Base-by-base conservation (phyloP, 345 rosid species). In the Gossypium ekmanianum region DNA sequence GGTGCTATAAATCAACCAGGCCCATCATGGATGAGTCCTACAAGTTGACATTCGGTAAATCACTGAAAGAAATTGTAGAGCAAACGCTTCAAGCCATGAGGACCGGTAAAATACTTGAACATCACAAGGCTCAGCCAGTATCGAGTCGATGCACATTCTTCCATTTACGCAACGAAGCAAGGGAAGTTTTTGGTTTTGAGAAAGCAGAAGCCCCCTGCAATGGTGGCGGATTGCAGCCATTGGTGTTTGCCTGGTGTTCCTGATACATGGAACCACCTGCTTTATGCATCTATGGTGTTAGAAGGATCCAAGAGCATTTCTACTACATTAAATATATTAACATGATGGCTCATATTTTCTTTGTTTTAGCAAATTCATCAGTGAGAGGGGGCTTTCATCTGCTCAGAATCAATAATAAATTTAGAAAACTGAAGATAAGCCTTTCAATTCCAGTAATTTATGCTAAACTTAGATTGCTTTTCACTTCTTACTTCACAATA, bases 211-310 rank as follows among this genome's bases (percentile, higher is more conserved):
- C 71, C 76, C 16, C 83, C 77, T 4, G 58, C 75, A 51, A 9
- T 51, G 44, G 71, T 62, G 1, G 75, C 82, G 1, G 93, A 89
- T 78, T 89, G 91, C 81, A 85, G 86, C 79, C 93, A 89, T 56
- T 85, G 89, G 91, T 85, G 93, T 48, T 77, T 89, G 76, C 89
- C 93, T 8, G 93, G 91, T 27, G 70, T 89, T 14, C 91, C 91
- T 10, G 93, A 86, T 69, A 82, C 89, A 4, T 89, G 91, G 91
- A 89, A 87, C 69, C 76, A 44, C 39, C 78, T 85, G 3, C 43
- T 87, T 43, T 85, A 87, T 45, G 88, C 84, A 29, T 72, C 82
- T 59, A 69, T 87, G 72, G 74, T 76, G 47, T 29, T 79, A 11
- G 76, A 81, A 61, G 50, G 74, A 43, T 20, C 71, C 10, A 41